Conservation (phyloP, 441 rosid genomes). For the Euphorbia celastroides region DNA sequence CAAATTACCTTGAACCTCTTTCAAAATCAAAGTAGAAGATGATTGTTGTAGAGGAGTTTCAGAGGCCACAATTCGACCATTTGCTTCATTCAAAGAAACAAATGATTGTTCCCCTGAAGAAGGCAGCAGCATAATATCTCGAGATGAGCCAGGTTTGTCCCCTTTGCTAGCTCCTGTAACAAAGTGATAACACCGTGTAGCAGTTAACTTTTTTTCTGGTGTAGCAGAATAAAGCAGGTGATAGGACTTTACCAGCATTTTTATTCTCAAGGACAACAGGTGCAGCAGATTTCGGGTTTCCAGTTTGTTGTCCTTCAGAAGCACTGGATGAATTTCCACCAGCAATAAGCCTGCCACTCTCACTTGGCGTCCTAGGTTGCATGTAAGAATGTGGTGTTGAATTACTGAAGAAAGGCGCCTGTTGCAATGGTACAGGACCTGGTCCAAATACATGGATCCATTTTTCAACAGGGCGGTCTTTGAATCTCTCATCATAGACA, state of each 20-base stretch:
- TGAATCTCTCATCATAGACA: conserved; percentile 46
- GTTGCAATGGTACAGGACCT: conserved; percentile 78
- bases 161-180: conserved; percentile 48
- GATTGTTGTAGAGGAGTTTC: conserved; percentile 40
- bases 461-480: conserved; percentile 47
- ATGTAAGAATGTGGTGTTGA: conserved; percentile 55
- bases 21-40: conserved; percentile 36
- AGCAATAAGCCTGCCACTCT: conserved; percentile 44
- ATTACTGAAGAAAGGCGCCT: conserved; percentile 68
- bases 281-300: conserved; percentile 42
- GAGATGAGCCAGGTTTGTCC: conserved; percentile 42
- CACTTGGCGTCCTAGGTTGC: conserved; percentile 44
- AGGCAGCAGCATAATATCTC: conserved; percentile 39
- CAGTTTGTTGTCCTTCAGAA: conserved; percentile 56
- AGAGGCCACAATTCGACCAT: conserved; percentile 44
- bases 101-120: conserved; percentile 55
- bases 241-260: conserved; percentile 47
- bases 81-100: conserved; percentile 45
- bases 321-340: conserved; percentile 39
- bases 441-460: conserved; percentile 71
- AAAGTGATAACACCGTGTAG: conserved; percentile 20
- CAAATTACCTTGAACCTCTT: conserved; percentile 42
- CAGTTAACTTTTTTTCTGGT: conserved; percentile 2
- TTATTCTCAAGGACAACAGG: conserved; percentile 48
- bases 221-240: conserved; percentile 15